These are phyloP conservation scores for Xerophyta viscosa DNA, from an alignment of 106 monocot species.

Conservation along the genomic window DNA sequence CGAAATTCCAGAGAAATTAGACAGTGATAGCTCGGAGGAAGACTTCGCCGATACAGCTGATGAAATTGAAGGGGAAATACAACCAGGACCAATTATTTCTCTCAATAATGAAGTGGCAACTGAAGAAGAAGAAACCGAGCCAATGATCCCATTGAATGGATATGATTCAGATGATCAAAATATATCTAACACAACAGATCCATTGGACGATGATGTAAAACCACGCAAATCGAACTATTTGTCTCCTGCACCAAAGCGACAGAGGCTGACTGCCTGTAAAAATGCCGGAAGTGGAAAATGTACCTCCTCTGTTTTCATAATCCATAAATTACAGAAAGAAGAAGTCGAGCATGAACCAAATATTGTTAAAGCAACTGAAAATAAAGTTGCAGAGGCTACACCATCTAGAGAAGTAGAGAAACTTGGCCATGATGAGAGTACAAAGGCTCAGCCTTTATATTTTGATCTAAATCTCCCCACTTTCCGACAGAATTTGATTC, in stretches of 20 bases:
- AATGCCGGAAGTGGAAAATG: slow-evolving; percentile 19
- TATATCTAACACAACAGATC: slow-evolving; percentile 8
- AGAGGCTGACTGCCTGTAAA: too few species aligned
- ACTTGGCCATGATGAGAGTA: not conserved
- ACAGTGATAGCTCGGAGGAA: slow-evolving; percentile 21
- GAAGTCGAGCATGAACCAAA: slow-evolving; percentile 1
- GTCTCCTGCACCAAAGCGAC: slow-evolving; percentile 33
- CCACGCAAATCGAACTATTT: slow-evolving; percentile 15
- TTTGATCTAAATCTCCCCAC: slow-evolving; percentile 61
- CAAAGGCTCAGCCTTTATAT: slow-evolving; percentile 23
- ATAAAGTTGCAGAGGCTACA: slow-evolving; percentile 2
- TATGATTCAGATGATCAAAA: slow-evolving; percentile 8
- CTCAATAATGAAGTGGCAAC: not conserved
- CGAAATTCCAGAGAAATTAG: slow-evolving; percentile 8
- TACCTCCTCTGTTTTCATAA: slow-evolving; percentile 7
- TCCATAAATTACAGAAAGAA: slow-evolving; percentile 3
- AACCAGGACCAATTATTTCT: not conserved
- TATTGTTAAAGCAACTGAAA: slow-evolving; percentile 5
- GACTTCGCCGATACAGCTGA: slow-evolving; percentile 3
- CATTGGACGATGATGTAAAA: slow-evolving; percentile 12
- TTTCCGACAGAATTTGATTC: slow-evolving; percentile 45
- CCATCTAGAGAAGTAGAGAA: not conserved
- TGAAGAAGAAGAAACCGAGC: slow-evolving; percentile 1
- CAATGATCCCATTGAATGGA: slow-evolving; percentile 7
- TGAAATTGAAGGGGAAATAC: not conserved